Percentiles rank a stretch among this genome's conserved stretches.
Conservation (phyloP, 2,329 filamentous ascomycete genomes). For the Fusarium penzigii region DNA sequence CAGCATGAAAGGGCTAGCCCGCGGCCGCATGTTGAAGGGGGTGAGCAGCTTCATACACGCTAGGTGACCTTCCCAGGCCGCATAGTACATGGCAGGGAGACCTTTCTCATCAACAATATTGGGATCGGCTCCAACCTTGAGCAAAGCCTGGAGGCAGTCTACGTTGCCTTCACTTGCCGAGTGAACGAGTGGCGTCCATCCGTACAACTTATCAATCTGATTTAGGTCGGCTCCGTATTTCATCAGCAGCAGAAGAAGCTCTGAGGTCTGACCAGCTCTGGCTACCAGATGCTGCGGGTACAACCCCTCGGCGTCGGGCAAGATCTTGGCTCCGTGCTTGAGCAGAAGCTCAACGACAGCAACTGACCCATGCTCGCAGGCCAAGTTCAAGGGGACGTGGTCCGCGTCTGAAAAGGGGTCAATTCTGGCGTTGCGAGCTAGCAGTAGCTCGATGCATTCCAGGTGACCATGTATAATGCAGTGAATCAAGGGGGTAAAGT, state of each 20-base stretch:
- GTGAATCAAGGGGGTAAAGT: conserved; percentile 94
- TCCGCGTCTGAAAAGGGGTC: conserved; percentile 85
- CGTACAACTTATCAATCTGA: conserved; percentile 92
- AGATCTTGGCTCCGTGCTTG: conserved; percentile 74
- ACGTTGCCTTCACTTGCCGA: conserved; percentile 96
- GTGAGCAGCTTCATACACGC: conserved; percentile 90
- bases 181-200: conserved; percentile 96
- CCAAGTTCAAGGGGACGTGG: conserved; percentile 91
- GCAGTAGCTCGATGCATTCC: conserved; percentile 75
- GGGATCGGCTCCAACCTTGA: conserved; percentile 76
- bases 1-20: conserved; percentile 45
- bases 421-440: conserved; percentile 78
- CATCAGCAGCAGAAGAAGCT: conserved; percentile 77
- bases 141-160: conserved; percentile 77
- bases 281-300: conserved; percentile 98
- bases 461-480: conserved; percentile 87
- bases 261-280: conserved; percentile 78
- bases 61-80: conserved; percentile 94
- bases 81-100: conserved; percentile 95
- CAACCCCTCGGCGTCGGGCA: conserved; percentile 94
- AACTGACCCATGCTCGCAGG: conserved; percentile 88
- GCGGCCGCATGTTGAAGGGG: conserved; percentile 51
- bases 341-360: conserved; percentile 84
- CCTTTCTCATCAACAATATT: conserved; percentile 88
- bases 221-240: conserved; percentile 87